Conservation (phyloP, 805 yeast genomes). For the Hanseniaspora vineae region DNA sequence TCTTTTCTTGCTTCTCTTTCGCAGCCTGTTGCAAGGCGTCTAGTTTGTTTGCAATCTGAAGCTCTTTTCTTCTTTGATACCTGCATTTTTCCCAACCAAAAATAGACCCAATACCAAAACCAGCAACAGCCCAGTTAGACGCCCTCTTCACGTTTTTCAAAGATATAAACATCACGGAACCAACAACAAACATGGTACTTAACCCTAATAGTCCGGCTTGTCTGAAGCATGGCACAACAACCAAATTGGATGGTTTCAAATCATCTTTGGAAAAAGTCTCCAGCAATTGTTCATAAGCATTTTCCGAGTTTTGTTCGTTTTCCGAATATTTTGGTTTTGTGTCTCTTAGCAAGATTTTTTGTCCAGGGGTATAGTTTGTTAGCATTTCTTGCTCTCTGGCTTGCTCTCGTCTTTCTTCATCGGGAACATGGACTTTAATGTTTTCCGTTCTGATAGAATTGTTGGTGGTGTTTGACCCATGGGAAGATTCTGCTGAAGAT, state of each 20-base stretch:
- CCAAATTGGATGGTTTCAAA: constrained; percentile 37
- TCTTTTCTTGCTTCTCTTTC: constrained; percentile 15
- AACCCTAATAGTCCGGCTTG: constrained; percentile 71
- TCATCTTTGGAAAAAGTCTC: constrained; percentile 25
- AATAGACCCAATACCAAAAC: constrained; percentile 63
- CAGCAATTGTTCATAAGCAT: constrained; percentile 15
- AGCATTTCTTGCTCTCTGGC: constrained; percentile 3
- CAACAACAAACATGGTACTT: constrained; percentile 56
- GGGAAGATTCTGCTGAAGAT: background rate
- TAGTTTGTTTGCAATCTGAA: constrained; percentile 57
- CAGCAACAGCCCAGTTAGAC: constrained; percentile 73
- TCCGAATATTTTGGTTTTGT: constrained; percentile 28
- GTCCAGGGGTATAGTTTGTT: constrained; percentile 21
- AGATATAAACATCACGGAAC: constrained; percentile 51
- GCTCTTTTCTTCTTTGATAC: constrained; percentile 49
- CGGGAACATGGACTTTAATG: background rate
- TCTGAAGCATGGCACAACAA: constrained; percentile 62
- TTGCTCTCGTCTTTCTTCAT: constrained; percentile 5
- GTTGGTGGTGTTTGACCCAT: background rate
- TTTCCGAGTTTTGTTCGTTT: constrained; percentile 13
- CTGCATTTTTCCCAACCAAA: constrained; percentile 94
- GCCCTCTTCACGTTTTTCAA: constrained; percentile 52
- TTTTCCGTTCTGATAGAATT: background rate
- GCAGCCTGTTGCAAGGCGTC: constrained; percentile 30
- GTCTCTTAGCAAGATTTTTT: constrained; percentile 27